These are phyloP conservation scores for Wickerhamiella hasegawae DNA, from an alignment of 805 yeast species.

Conservation along the genomic window DNA sequence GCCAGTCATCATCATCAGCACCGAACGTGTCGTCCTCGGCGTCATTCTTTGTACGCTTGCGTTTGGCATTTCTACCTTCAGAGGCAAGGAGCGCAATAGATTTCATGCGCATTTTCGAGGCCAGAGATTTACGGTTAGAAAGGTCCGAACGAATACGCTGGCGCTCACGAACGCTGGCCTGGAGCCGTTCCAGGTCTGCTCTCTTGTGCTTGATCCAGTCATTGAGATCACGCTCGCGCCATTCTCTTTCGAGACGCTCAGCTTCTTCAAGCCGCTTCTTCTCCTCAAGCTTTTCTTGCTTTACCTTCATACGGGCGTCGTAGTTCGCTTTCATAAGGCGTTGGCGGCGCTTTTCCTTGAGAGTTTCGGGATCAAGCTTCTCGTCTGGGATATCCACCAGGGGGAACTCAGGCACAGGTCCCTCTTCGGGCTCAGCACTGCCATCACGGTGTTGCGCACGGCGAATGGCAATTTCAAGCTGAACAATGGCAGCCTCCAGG, in stretches of 20 bases:
- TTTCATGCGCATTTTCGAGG: constrained; percentile 87
- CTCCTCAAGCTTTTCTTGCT: constrained; percentile 58
- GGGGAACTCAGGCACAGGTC: constrained; percentile 45
- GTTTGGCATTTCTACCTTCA: constrained; percentile 26
- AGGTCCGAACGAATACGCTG: constrained; percentile 58
- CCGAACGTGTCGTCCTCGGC: constrained; percentile 92
- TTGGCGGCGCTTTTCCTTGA: constrained; percentile 79
- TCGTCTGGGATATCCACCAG: constrained; percentile 74
- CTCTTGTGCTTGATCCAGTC: constrained; percentile 73
- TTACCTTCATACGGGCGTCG: constrained; percentile 76
- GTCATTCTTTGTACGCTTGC: constrained; percentile 43
- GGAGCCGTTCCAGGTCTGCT: constrained; percentile 37
- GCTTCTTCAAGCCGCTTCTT: constrained; percentile 42
- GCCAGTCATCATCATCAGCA: constrained; percentile 92
- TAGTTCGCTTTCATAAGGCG: constrained; percentile 66
- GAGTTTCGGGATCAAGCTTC: constrained; percentile 58
- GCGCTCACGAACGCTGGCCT: constrained; percentile 50
- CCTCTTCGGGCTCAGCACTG: constrained; percentile 20
- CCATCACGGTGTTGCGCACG: neutral
- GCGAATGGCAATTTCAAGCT: neutral
- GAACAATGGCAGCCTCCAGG: constrained; percentile 44
- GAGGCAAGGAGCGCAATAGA: constrained; percentile 74
- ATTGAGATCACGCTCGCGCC: constrained; percentile 58
- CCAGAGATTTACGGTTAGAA: constrained; percentile 75
- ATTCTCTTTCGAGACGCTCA: constrained; percentile 49